A percentile compares a stretch with the other conserved stretches of the same genome.
Evolutionary conservation across 2,329 filamentous ascomycete species (phyloP).

Genomic region (Phyllosticta paracitricarpa): DNA sequence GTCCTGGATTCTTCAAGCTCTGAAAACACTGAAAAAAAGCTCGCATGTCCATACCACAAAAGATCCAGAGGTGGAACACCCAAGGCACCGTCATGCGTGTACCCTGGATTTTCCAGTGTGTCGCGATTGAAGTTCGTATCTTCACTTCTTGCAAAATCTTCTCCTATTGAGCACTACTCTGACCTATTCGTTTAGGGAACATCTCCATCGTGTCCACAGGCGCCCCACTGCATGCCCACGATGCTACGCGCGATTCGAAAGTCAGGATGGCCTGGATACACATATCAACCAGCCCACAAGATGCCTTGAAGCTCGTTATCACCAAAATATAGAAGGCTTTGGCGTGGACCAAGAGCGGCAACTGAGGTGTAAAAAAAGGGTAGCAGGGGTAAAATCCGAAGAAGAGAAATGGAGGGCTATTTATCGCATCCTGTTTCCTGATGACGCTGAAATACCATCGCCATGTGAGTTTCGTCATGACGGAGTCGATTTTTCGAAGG

Average conservation of each 20-base stretch:
- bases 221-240: not conserved
- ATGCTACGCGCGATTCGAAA: not conserved
- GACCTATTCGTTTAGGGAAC: not conserved
- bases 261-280: not conserved
- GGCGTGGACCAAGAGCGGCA: constrained; percentile 15
- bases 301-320: not conserved
- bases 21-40: not conserved
- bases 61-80: not conserved
- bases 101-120: not conserved
- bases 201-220: not conserved
- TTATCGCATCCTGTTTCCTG: constrained; percentile 18
- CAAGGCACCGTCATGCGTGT: not conserved
- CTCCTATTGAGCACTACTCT: not conserved
- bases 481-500: not conserved
- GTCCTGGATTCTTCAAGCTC: not conserved
- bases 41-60: not conserved
- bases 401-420: constrained; percentile 21
- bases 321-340: not conserved
- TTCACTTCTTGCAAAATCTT: constrained; percentile 15
- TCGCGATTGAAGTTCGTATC: not conserved
- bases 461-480: not conserved
- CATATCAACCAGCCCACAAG: not conserved
- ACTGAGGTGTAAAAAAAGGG: constrained; percentile 19
- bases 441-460: constrained; percentile 12
- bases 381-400: constrained; percentile 14